These are phyloP conservation scores for Theobroma cacao DNA, from an alignment of 345 rosid genomes.

Conservation along the genomic window DNA sequence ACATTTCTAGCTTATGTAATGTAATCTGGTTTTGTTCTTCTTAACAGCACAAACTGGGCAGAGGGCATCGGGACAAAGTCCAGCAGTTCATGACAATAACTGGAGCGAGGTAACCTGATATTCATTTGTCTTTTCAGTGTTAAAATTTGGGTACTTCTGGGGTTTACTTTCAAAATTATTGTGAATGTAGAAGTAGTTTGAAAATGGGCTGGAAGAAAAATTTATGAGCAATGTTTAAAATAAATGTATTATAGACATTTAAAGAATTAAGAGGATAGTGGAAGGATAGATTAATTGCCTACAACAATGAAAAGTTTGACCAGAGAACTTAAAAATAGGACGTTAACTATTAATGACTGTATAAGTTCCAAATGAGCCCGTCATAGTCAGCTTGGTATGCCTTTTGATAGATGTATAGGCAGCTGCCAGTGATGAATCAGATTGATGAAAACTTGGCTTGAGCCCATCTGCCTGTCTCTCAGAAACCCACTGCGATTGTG, in stretches of 20 bases:
- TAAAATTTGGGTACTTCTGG: background rate
- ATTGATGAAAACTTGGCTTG: background rate
- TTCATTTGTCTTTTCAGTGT: background rate
- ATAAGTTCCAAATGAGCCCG: background rate
- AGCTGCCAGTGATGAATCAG: background rate
- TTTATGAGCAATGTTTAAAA: background rate
- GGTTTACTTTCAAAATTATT: background rate
- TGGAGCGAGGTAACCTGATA: conserved; percentile 63
- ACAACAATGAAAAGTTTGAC: background rate
- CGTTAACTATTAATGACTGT: background rate
- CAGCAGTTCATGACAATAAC: conserved; percentile 88
- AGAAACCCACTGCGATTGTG: background rate
- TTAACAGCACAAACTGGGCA: conserved; percentile 70
- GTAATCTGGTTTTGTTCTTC: conserved; percentile 6
- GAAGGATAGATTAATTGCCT: background rate
- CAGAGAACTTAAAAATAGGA: background rate
- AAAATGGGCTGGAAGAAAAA: background rate
- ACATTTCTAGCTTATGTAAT: background rate
- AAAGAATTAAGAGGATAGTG: background rate
- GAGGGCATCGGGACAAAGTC: conserved; percentile 85
- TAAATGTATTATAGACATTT: no score
- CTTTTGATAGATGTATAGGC: background rate
- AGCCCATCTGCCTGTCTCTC: background rate
- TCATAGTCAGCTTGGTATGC: background rate
- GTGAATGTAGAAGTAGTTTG: background rate